Evolutionary conservation across 1,139 yeast species (phyloP).

Genomic region (Pichia sp.): DNA sequence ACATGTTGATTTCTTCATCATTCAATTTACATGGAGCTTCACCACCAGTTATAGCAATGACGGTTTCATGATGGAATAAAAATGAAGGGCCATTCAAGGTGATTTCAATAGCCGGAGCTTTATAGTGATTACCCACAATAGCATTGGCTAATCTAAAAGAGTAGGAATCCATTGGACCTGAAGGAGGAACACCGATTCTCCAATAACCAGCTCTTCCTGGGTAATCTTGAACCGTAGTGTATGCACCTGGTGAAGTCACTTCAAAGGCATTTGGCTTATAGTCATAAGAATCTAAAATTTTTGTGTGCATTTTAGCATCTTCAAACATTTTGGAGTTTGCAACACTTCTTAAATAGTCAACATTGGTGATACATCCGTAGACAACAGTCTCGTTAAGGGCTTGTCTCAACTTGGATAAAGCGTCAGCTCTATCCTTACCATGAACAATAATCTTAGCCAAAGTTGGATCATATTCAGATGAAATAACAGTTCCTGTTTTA

Average conservation of each 20-base stretch:
- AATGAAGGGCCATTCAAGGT: slow-evolving; percentile 84
- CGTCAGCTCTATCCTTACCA: slow-evolving; percentile 82
- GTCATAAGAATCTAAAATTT: slow-evolving; percentile 73
- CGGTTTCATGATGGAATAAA: slow-evolving; percentile 70
- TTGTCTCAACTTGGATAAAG: slow-evolving; percentile 61
- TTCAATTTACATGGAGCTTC: slow-evolving; percentile 57
- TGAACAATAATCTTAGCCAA: slow-evolving; percentile 93
- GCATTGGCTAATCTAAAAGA: slow-evolving; percentile 85
- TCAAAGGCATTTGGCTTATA: slow-evolving; percentile 83
- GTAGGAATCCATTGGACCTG: slow-evolving; percentile 96
- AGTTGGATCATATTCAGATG: slow-evolving; percentile 95
- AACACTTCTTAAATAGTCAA: slow-evolving; percentile 81
- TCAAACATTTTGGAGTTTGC: slow-evolving; percentile 80
- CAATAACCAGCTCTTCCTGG: slow-evolving; percentile 90
- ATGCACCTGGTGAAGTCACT: slow-evolving; percentile 80
- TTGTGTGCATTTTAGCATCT: slow-evolving; percentile 76
- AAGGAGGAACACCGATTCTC: slow-evolving; percentile 95
- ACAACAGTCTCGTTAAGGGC: slow-evolving; percentile 85
- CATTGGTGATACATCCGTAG: slow-evolving; percentile 81
- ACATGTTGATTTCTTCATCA: slow-evolving; percentile 43
- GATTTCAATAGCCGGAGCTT: slow-evolving; percentile 84
- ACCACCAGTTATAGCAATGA: slow-evolving; percentile 86
- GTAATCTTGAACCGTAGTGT: slow-evolving; percentile 91
- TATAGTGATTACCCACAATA: slow-evolving; percentile 75
- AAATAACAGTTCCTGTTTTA: slow-evolving; percentile 75